phyloP scores from a whole-genome alignment of 1,284 basidiomycete genomes.

The Mycocalia duriaeana region DNA sequence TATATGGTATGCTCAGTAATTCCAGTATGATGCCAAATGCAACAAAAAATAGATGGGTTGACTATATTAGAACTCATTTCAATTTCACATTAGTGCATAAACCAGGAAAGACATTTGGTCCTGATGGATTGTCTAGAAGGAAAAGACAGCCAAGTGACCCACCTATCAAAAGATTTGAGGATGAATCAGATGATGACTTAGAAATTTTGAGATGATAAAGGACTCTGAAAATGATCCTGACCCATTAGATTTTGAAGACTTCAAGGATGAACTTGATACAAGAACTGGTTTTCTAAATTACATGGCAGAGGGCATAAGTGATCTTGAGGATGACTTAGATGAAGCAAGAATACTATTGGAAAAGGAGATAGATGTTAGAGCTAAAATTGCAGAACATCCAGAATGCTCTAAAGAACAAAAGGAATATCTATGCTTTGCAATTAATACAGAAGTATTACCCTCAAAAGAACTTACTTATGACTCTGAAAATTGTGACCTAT shows the following conservation, averaged over 20 bases:
- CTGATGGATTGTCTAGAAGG: not conserved
- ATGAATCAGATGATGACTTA: not conserved
- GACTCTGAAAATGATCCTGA: not conserved
- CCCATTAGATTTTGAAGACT: not conserved
- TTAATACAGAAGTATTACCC: not conserved
- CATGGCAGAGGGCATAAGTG: not conserved
- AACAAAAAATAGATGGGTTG: conserved; percentile 36
- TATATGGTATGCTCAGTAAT: conserved; percentile 36
- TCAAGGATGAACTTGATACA: not conserved
- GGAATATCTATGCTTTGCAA: not conserved
- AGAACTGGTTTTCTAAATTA: not conserved
- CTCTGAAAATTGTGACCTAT: not conserved
- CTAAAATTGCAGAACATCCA: no score
- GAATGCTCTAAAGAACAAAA: not conserved
- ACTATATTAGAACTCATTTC: not conserved
- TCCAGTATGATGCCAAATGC: conserved; percentile 28
- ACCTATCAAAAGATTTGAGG: not conserved
- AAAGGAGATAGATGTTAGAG: not conserved
- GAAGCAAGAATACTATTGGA: not conserved
- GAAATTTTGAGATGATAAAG: not conserved
- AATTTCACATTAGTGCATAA: not conserved
- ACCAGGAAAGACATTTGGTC: not conserved
- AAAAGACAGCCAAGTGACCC: not conserved
- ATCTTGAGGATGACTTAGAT: not conserved
- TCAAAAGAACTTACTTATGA: not conserved